These are phyloP conservation scores for Botrytis cinerea DNA, from an alignment of 2,329 filamentous ascomycete species.

Conservation along the genomic window DNA sequence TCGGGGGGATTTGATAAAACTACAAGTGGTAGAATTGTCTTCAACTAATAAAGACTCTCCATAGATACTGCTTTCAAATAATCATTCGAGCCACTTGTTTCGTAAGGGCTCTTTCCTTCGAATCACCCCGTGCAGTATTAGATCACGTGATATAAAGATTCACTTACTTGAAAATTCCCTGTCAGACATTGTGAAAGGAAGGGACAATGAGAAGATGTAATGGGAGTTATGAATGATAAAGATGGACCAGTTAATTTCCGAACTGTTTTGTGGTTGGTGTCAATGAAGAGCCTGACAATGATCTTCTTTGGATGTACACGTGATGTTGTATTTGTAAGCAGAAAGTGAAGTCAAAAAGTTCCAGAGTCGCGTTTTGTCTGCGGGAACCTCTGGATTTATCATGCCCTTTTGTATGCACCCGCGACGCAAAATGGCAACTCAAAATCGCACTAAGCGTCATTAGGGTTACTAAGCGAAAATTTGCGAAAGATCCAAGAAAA, in stretches of 20 bases:
- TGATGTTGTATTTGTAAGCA: slow-evolving; percentile 2
- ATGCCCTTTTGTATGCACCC: slow-evolving; percentile 21
- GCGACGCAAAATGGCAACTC: slow-evolving; percentile 9
- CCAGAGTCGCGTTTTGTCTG: slow-evolving; percentile 19
- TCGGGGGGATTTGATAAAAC: neutral
- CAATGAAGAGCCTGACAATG: neutral
- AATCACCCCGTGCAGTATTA: neutral
- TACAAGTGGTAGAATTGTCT: neutral
- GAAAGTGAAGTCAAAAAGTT: slow-evolving; percentile 18
- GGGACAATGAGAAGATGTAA: neutral
- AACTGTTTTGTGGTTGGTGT: neutral
- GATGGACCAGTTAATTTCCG: neutral
- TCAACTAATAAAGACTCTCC: neutral
- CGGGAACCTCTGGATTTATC: slow-evolving; percentile 19
- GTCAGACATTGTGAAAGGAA: slow-evolving; percentile 57
- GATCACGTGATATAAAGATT: slow-evolving; percentile 4
- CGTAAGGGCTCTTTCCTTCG: neutral
- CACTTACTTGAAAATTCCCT: slow-evolving; percentile 55
- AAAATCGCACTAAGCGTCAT: slow-evolving; percentile 18
- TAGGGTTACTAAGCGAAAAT: slow-evolving; percentile 12
- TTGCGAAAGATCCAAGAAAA: neutral
- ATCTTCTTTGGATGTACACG: neutral
- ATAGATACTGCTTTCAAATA: neutral
- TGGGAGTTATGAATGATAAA: neutral
- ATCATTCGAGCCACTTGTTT: neutral